Conservation (phyloP, 2,329 filamentous ascomycete genomes). For the Colletotrichum sp. region DNA sequence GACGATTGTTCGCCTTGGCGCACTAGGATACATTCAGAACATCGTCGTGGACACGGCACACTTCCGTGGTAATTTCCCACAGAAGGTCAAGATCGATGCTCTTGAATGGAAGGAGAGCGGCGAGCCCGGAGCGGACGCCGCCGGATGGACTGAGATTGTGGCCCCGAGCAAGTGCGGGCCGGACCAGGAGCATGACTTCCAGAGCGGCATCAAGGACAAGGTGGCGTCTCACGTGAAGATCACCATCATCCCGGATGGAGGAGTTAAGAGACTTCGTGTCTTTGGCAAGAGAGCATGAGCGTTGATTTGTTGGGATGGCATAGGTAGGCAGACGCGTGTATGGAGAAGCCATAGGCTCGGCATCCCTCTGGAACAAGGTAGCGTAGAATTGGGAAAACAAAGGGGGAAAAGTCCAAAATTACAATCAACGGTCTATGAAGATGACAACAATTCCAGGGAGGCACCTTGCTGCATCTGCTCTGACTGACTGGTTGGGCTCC, state of each 20-base stretch:
- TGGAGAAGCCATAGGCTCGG: background rate
- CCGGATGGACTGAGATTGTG: slow-evolving; percentile 71
- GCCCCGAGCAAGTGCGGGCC: slow-evolving; percentile 72
- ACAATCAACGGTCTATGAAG: background rate
- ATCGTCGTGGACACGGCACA: slow-evolving; percentile 82
- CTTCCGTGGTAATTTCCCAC: slow-evolving; percentile 84
- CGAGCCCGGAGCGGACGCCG: slow-evolving; percentile 61
- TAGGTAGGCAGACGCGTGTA: background rate
- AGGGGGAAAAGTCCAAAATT: background rate
- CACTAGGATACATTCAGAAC: slow-evolving; percentile 66
- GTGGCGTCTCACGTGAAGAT: slow-evolving; percentile 85
- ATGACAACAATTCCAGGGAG: background rate
- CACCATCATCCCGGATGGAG: slow-evolving; percentile 91
- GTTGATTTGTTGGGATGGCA: background rate
- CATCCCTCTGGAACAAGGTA: background rate
- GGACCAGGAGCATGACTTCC: slow-evolving; percentile 75
- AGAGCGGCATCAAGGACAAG: slow-evolving; percentile 58
- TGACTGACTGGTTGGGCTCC: background rate
- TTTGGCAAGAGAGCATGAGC: slow-evolving; percentile 63
- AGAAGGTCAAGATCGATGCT: slow-evolving; percentile 72
- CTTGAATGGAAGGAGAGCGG: slow-evolving; percentile 59
- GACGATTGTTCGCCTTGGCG: slow-evolving; percentile 78
- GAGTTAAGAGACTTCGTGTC: slow-evolving; percentile 85
- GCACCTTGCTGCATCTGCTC: background rate
- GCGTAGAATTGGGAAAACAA: background rate